These are phyloP conservation scores for Pogostemon cablin DNA, from an alignment of 257 asterid species.

Conservation along the genomic window DNA sequence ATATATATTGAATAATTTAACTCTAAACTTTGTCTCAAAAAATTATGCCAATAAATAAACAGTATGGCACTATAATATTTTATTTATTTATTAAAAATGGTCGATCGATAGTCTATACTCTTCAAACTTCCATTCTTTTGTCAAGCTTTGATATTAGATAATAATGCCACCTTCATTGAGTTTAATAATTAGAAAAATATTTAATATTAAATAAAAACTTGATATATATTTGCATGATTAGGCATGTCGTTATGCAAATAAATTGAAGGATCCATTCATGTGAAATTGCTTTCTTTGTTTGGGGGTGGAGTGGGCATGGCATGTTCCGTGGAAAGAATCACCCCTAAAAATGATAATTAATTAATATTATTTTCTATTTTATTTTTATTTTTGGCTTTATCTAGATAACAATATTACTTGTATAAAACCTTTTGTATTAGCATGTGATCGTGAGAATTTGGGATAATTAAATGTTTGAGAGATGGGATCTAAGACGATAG, in stretches of 20 bases:
- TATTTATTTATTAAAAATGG: too few relatives aligned
- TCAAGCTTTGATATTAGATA: background rate
- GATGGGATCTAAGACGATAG: constrained; percentile 26
- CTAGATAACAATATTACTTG: background rate
- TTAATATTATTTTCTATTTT: background rate
- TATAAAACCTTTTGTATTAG: background rate
- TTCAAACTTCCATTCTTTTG: too few relatives aligned
- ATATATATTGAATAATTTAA: too few relatives aligned
- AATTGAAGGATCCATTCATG: constrained; percentile 25
- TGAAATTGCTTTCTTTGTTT: constrained; percentile 16
- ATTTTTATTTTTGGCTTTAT: background rate
- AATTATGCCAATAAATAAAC: too few relatives aligned
- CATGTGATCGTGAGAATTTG: constrained; percentile 24
- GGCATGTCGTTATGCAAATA: constrained; percentile 24
- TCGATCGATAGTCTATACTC: too few relatives aligned
- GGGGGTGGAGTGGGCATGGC: background rate
- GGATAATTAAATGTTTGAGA: constrained; percentile 4
- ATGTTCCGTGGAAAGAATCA: constrained; percentile 25
- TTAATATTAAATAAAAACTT: background rate
- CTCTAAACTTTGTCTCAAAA: too few relatives aligned
- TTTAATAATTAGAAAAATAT: background rate
- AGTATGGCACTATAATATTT: too few relatives aligned
- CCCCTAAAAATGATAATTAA: background rate
- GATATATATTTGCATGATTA: constrained; percentile 22
- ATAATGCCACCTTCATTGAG: background rate